Evolutionary conservation across 148 eudicot species (phyloP), one percentile per base, ranked within the genome.

Genomic region (Oxyria digyna): DNA sequence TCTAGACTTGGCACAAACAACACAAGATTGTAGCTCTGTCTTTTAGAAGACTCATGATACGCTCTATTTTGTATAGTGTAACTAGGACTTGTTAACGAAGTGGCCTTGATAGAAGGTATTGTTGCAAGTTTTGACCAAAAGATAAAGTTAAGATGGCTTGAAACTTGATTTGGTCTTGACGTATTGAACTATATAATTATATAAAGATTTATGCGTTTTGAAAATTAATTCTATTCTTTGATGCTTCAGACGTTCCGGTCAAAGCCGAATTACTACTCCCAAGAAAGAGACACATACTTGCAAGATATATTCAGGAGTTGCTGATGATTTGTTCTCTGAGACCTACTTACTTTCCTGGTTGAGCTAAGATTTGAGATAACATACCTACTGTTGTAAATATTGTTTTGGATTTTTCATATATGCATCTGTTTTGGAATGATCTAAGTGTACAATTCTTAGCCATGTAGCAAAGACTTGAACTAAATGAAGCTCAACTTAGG

Each of bases 241-340:
- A 71, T 81, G 35, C 48, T 50, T 78, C 80, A 94, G 99, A 95
- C 87, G 91, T 81, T 97, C 99, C 73, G 99, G 99, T 41, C 99
- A 94, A 77, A 94, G 99, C 76, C 83, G 99, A 69, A 94, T 94
- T 50, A 94, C 96, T 66, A 94, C 99, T 27, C 99, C 99, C 48
- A 87, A 97, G 74, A 90, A 94, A 75, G 99, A 94, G 85, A 94
- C 99, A 3, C 97, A 94, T 80, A 88, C 97, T 26, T 91, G 97
- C 83, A 54, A 41, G 72, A 94, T 94, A 69, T 76, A 78, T 74
- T 94, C 99, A 0, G 99, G 99, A 31, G 69, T 81, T 77, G 81
- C 97, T 74, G 96, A 94, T 45, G 99, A 97, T 94, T 67, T 74
- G 83, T 11, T 35, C 0, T 13, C 37, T 59, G 35, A 8, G 18